Evolutionary conservation across 1,284 basidiomycete genomes (phyloP), one percentile per base, ranked within the genome.

Genomic region (Ganoderma lucidum): DNA sequence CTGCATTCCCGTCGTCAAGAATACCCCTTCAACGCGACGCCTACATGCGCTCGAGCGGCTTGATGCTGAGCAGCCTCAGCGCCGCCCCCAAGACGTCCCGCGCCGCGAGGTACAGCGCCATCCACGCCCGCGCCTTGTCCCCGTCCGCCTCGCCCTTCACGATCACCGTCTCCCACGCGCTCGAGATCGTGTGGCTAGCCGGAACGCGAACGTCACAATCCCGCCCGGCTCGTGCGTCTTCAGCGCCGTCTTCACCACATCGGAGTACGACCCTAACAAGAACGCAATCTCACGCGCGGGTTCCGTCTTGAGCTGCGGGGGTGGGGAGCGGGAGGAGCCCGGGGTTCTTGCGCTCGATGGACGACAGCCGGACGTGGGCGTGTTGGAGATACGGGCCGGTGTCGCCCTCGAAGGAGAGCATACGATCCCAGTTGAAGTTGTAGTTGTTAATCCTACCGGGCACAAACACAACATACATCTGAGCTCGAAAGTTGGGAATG

Each of bases 371-470:
- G 75, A 97, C 97, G 83, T 99, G 97, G 5, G 97, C 96, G 81
- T 99, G 99, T 85, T 97, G 96, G 55, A 98, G 89, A 82, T 97
- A 97, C 0, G 95, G 94, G 35, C 96, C 97, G 1, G 97, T 99
- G 82, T 99, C 97, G 62, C 97, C 97, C 81, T 98, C 96, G 80
- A 98, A 99, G 42, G 94, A 96, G 65, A 95, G 90, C 94, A 98
- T 98, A 63, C 97, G 91, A 74, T 93, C 90, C 92, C 95, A 97
- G 82, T 97, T 94, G 83, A 98, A 99, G 17, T 87, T 92, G 83
- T 99, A 99, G 84, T 98, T 97, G 84, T 98, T 98, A 81, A 98
- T 94, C 72, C 97, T 96, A 74, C 41, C 14, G 14, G 62, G 23
- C 0, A 45, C 32, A 35, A 12, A 67, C 8, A 6, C 23, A 14